Conservation (phyloP, 768 basidiomycete species). For the Naematelia encephala region DNA sequence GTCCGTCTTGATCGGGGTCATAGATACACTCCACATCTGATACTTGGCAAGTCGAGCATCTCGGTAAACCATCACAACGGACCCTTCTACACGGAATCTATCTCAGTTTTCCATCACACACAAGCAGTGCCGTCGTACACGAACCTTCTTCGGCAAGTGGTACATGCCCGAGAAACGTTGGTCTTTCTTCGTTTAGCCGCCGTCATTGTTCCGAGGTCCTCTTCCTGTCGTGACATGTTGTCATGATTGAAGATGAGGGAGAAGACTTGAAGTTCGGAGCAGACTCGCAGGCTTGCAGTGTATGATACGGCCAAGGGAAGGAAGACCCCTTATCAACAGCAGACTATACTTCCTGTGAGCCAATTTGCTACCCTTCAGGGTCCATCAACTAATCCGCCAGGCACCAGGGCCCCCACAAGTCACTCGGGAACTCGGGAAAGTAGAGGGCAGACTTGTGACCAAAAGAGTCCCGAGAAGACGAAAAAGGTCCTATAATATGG, state of each 20-base stretch:
- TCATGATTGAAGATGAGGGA: too few relatives aligned
- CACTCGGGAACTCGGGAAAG: background rate
- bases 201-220: background rate
- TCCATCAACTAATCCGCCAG: too few relatives aligned
- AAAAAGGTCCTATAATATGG: too few relatives aligned
- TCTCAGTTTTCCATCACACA: background rate
- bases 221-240: too few relatives aligned
- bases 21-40: conserved; percentile 46
- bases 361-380: too few relatives aligned
- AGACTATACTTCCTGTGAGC: too few relatives aligned
- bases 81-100: conserved; percentile 18
- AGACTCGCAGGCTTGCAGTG: background rate
- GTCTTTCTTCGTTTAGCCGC: conserved; percentile 5
- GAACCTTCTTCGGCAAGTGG: conserved; percentile 32
- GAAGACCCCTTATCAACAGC: too few relatives aligned
- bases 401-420: too few relatives aligned
- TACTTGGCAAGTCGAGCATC: conserved; percentile 39
- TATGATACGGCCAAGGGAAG: too few relatives aligned
- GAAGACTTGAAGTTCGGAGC: background rate
- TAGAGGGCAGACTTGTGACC: background rate
- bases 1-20: conserved; percentile 36
- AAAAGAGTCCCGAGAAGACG: too few relatives aligned
- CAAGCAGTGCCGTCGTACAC: background rate
- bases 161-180: conserved; percentile 36
- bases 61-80: conserved; percentile 44